Evolutionary conservation across 768 basidiomycete genomes (phyloP).

Genomic region (Suillus tomentosus): DNA sequence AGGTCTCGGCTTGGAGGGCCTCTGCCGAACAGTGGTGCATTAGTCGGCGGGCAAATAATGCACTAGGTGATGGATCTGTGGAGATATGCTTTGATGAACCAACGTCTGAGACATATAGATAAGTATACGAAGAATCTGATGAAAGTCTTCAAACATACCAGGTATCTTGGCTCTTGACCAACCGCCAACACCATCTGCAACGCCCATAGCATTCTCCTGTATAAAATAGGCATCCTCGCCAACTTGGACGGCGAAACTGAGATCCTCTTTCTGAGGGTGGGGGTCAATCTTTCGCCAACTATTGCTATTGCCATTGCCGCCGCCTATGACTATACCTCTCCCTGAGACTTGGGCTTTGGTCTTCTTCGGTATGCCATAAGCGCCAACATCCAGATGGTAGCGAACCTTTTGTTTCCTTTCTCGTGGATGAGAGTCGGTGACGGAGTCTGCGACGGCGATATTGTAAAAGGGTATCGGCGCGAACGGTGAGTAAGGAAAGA

Average conservation of each 20-base stretch:
- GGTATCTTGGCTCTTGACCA: constrained; percentile 59
- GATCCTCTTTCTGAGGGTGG: constrained; percentile 34
- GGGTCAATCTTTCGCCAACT: constrained; percentile 30
- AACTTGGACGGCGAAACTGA: constrained; percentile 68
- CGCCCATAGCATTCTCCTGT: constrained; percentile 83
- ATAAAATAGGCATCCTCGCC: constrained; percentile 94
- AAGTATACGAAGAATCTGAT: neutral
- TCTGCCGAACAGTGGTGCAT: constrained; percentile 86
- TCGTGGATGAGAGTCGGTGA: constrained; percentile 30
- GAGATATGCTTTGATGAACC: constrained; percentile 36
- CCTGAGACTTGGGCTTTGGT: constrained; percentile 30
- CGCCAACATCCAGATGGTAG: constrained; percentile 71
- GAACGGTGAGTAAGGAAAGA: constrained; percentile 40
- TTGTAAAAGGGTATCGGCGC: constrained; percentile 32
- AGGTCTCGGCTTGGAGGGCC: constrained; percentile 24
- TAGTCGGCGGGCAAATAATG: constrained; percentile 72
- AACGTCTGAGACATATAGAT: constrained; percentile 17
- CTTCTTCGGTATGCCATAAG: constrained; percentile 82
- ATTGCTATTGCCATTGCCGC: constrained; percentile 12
- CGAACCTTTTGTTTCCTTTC: constrained; percentile 36
- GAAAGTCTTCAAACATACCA: constrained; percentile 29
- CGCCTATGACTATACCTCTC: constrained; percentile 16
- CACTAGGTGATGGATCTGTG: constrained; percentile 43
- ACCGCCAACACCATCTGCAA: constrained; percentile 95
- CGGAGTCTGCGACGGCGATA: constrained; percentile 25